Evolutionary conservation across 257 asterid genomes (phyloP).

Genomic region (Prunella vulgaris): DNA sequence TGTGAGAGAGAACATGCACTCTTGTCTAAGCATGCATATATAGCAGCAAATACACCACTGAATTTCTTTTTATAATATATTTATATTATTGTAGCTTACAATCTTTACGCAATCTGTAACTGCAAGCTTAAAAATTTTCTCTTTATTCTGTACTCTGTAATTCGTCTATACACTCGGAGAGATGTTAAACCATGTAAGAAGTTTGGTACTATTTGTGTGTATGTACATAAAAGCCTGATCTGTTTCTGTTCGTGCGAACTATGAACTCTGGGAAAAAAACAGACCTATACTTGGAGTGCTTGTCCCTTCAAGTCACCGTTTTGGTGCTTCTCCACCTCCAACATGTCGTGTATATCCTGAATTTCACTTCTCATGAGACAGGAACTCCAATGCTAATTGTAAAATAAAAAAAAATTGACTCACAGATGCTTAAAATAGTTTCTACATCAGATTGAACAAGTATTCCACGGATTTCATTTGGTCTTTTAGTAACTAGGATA

Average conservation of each 20-base stretch:
- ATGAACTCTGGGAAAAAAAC: conserved; percentile 1
- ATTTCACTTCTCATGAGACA: conserved; percentile 5
- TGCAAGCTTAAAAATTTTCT: conserved; percentile 10
- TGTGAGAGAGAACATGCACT: conserved; percentile 27
- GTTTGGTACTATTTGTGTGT: conserved; percentile 22
- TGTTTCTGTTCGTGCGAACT: neutral
- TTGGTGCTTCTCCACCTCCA: conserved; percentile 35
- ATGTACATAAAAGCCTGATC: conserved; percentile 37
- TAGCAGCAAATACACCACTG: conserved; percentile 31
- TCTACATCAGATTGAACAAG: neutral
- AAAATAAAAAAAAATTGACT: neutral
- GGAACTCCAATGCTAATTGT: neutral
- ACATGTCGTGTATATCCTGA: conserved; percentile 36
- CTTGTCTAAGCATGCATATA: conserved; percentile 20
- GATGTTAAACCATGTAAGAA: conserved; percentile 24
- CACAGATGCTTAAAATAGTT: neutral
- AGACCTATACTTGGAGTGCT: conserved; percentile 20
- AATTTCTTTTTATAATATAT: neutral
- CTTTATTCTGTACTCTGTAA: conserved; percentile 21
- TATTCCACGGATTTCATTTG: neutral
- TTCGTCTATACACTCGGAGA: conserved; percentile 21
- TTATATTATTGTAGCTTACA: neutral
- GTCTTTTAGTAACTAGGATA: neutral
- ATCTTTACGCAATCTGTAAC: neutral
- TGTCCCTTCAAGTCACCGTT: conserved; percentile 31